Conservation (phyloP, 2,329 filamentous ascomycete species). For the Polychaeton citri region DNA sequence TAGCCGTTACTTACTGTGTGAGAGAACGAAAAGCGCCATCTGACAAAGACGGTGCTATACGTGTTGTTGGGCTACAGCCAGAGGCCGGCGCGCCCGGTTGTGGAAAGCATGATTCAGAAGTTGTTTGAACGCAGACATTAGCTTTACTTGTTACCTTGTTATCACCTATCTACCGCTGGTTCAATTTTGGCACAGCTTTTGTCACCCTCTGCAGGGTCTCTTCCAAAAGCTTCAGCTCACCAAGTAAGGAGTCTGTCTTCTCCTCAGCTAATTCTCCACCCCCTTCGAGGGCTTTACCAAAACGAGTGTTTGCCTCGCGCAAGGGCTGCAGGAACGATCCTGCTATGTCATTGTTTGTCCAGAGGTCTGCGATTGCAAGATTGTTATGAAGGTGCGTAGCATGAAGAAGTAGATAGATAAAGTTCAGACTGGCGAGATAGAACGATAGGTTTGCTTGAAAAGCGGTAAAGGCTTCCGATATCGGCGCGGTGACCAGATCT, state of each 20-base stretch:
- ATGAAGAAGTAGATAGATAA: conserved; percentile 44
- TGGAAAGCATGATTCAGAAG: conserved; percentile 33
- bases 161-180: conserved; percentile 4
- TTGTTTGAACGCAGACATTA: no score
- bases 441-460: conserved; percentile 40
- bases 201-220: conserved; percentile 20
- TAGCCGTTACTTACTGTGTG: conserved; percentile 62
- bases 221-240: conserved; percentile 20
- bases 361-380: conserved; percentile 34
- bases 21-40: no score
- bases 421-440: conserved; percentile 43
- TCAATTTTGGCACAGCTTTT: conserved; percentile 15
- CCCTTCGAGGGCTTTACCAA: conserved; percentile 22
- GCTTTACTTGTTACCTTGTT: not conserved
- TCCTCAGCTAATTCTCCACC: conserved; percentile 23
- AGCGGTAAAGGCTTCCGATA: conserved; percentile 28
- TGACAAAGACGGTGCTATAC: no score
- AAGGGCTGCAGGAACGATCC: conserved; percentile 31
- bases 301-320: conserved; percentile 22
- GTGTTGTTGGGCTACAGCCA: conserved; percentile 32
- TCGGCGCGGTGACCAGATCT: conserved; percentile 25
- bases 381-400: conserved; percentile 33
- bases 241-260: conserved; percentile 22
- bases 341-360: conserved; percentile 26
- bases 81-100: conserved; percentile 26